Percentiles rank a stretch among this genome's conserved stretches.
phyloP scores from a whole-genome alignment of 129 eudicot genomes.

The Calendula officinalis region DNA sequence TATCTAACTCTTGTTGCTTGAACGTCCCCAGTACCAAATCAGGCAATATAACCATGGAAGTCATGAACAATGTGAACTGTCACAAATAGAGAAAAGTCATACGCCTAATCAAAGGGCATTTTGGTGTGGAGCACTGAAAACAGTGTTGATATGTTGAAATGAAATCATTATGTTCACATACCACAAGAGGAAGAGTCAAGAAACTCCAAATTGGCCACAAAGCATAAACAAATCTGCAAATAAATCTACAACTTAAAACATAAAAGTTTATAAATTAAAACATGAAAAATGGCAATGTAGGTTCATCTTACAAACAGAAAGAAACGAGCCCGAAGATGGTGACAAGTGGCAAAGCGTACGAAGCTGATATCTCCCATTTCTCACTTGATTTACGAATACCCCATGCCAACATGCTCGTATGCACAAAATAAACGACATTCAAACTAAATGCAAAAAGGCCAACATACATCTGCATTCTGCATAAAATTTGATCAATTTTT shows the following conservation, averaged over 20 bases:
- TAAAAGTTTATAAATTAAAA: background rate
- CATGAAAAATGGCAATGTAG: background rate
- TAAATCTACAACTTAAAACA: background rate
- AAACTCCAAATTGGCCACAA: constrained; percentile 77
- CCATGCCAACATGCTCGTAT: background rate
- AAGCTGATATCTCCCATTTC: background rate
- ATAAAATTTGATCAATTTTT: background rate
- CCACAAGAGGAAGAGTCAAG: constrained; percentile 72
- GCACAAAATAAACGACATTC: constrained; percentile 32
- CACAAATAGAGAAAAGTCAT: background rate
- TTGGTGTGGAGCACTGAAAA: too few species aligned
- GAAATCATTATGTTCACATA: constrained; percentile 19
- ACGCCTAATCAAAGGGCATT: too few species aligned
- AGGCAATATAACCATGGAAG: constrained; percentile 52
- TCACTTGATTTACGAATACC: background rate
- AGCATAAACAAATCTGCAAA: constrained; percentile 51
- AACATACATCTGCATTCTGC: constrained; percentile 41
- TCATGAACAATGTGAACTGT: constrained; percentile 75
- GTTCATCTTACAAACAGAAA: constrained; percentile 50
- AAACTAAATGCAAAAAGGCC: constrained; percentile 48
- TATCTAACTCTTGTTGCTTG: background rate
- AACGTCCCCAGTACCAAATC: background rate
- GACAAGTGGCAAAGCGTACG: background rate
- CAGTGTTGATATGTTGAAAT: too few species aligned
- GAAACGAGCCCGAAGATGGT: constrained; percentile 13